Conservation (phyloP, 352 stramenopile genomes). For the Plasmopara halstedii region DNA sequence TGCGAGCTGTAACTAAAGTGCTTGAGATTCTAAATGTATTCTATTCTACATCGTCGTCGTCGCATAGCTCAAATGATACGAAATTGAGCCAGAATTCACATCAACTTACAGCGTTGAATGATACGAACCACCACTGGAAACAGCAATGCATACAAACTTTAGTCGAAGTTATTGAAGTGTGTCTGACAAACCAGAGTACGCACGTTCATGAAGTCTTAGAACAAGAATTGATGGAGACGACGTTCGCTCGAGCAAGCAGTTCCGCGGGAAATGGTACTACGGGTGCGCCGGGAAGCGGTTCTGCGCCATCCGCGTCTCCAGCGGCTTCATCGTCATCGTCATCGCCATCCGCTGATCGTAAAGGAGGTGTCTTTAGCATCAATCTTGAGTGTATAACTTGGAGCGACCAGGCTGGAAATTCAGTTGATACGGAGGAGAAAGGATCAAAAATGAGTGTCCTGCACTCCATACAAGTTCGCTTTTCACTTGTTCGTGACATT, state of each 20-base stretch:
- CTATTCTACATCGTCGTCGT: conserved; percentile 26
- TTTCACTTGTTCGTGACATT: conserved; percentile 63
- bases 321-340: conserved; percentile 16
- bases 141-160: conserved; percentile 71
- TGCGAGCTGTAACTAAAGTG: conserved; percentile 48
- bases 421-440: conserved; percentile 16
- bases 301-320: conserved; percentile 4
- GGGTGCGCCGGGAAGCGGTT: conserved; percentile 8
- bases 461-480: conserved; percentile 51
- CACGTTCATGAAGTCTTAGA: conserved; percentile 57
- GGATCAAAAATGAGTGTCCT: conserved; percentile 24
- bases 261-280: conserved; percentile 6
- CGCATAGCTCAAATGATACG: conserved; percentile 1
- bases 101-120: conserved; percentile 29
- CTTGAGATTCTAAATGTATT: conserved; percentile 57
- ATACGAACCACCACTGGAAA: conserved; percentile 65
- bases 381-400: conserved; percentile 77
- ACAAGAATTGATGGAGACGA: conserved; percentile 65
- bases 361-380: conserved; percentile 68
- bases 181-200: conserved; percentile 69
- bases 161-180: conserved; percentile 69
- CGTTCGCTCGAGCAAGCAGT: conserved; percentile 37
- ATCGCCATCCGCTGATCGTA: conserved; percentile 19
- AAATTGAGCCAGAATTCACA: conserved; percentile 33
- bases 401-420: conserved; percentile 47